A percentile compares a stretch with the other conserved stretches of the same genome.
phyloP scores from a whole-genome alignment of 179 eudicot genomes.

The Sideroxylon spinosum region DNA sequence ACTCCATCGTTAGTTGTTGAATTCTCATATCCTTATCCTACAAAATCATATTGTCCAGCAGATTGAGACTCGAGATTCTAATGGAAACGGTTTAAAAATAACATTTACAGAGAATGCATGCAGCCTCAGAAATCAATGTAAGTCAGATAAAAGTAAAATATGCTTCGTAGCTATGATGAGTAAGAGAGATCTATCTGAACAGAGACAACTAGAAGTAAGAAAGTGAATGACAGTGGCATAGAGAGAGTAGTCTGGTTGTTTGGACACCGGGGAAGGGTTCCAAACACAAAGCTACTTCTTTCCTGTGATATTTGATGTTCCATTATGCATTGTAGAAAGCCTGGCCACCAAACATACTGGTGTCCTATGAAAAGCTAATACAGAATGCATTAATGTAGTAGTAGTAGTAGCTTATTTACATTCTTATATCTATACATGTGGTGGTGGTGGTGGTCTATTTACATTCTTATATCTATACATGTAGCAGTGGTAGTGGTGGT shows the following conservation, averaged over 20 bases:
- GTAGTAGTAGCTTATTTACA: background rate
- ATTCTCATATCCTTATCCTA: conserved; percentile 38
- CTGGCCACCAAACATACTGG: background rate
- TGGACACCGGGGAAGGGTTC: too few relatives aligned
- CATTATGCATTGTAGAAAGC: background rate
- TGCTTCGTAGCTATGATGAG: background rate
- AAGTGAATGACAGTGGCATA: too few relatives aligned
- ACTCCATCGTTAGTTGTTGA: conserved; percentile 28
- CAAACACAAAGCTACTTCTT: too few relatives aligned
- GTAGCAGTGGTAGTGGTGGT: too few relatives aligned
- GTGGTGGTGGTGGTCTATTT: too few relatives aligned
- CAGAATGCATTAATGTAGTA: background rate
- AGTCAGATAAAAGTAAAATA: conserved; percentile 4
- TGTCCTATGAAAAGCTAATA: background rate
- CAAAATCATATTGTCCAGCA: conserved; percentile 7
- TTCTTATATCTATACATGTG: background rate
- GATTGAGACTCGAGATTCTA: background rate
- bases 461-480: too few relatives aligned
- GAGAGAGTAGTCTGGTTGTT: too few relatives aligned
- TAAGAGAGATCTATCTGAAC: background rate
- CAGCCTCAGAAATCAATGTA: background rate
- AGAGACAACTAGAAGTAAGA: background rate
- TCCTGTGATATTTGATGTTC: background rate
- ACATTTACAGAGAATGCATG: background rate
- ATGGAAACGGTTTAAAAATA: background rate